These are phyloP conservation scores for Metschnikowia chrysomelidarum DNA, from an alignment of 805 yeast genomes.

Conservation along the genomic window DNA sequence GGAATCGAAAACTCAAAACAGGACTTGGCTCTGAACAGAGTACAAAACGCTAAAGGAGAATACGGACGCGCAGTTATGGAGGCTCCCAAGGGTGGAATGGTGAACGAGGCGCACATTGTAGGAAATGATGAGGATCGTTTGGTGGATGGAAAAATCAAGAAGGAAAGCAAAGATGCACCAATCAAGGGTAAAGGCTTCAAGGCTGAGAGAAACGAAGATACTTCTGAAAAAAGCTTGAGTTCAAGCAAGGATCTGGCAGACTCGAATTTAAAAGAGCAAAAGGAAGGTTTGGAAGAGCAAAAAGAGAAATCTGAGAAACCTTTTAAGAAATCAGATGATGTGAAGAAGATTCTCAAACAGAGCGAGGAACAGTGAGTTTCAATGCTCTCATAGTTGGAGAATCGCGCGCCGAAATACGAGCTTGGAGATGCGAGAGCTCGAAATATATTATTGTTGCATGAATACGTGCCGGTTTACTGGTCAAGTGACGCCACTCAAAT, in stretches of 20 bases:
- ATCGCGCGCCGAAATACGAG: no score
- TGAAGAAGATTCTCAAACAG: slow-evolving; percentile 12
- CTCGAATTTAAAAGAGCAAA: background rate
- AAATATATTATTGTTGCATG: no score
- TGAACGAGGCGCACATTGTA: slow-evolving; percentile 44
- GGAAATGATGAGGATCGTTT: slow-evolving; percentile 38
- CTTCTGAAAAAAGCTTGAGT: background rate
- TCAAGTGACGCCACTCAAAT: no score
- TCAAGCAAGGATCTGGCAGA: slow-evolving; percentile 1
- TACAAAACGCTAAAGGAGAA: slow-evolving; percentile 38
- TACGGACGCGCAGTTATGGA: slow-evolving; percentile 39
- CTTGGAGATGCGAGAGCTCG: no score
- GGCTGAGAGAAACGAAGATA: slow-evolving; percentile 10
- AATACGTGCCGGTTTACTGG: no score
- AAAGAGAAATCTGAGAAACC: slow-evolving; percentile 2
- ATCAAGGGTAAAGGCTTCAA: slow-evolving; percentile 10
- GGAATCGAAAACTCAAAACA: slow-evolving; percentile 33
- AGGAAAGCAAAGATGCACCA: slow-evolving; percentile 1
- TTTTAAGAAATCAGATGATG: slow-evolving; percentile 6
- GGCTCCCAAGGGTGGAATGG: slow-evolving; percentile 48
- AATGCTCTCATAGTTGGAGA: no score
- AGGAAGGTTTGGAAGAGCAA: background rate
- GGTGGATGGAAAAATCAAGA: slow-evolving; percentile 18
- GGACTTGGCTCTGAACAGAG: slow-evolving; percentile 40
- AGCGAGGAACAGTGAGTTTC: slow-evolving; percentile 7